Evolutionary conservation across 176 grass and related monocot genomes (phyloP), one percentile per base, ranked within the genome.

Genomic region (Paspalum vaginatum): DNA sequence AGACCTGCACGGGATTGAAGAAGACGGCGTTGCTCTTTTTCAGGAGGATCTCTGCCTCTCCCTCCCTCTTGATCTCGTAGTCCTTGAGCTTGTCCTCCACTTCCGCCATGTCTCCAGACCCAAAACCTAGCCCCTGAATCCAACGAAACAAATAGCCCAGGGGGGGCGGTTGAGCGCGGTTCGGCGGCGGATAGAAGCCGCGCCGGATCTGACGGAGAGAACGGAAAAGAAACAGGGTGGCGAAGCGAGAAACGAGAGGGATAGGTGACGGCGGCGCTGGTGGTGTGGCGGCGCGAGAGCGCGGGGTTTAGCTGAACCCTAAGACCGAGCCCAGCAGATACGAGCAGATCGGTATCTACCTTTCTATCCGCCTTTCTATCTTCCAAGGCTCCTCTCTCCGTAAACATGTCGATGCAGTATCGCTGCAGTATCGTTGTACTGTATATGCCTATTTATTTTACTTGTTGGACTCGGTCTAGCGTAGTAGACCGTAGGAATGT

Each of bases 41-140:
- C 82, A 93, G 79, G 25, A 95, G 88, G 51, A 99, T 99, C 83
- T 99, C 88, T 8, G 96, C 96, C 68, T 99, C 96, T 27, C 96
- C 96, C 61, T 99, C 96, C 76, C 74, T 93, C 70, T 84, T 85
- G 25, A 99, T 81, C 45, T 89, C 76, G 24, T 91, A 99, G 77
- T 85, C 86, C 79, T 88, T 80, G 27, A 94, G 86, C 73, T 82
- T 87, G n/a, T 93, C 63, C 66, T 72, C 81, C 24, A 87, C 68
- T 44, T 90, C 83, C 68, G 79, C 95, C 95, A 91, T 92, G 63
- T 53, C 70, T 79, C 45, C 70, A 68, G 81, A 61, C 83, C 61
- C 5, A 78, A 73, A 64, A 84, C 59, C 37, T 20, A 75, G 61
- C 46, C 47, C 25, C 39, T 20, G 3, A 64, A 9, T 41, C 74